Percentiles rank a stretch among this genome's conserved stretches.
phyloP scores from a whole-genome alignment of 1,284 basidiomycete genomes.

The Pseudozyma hubeiensis region DNA sequence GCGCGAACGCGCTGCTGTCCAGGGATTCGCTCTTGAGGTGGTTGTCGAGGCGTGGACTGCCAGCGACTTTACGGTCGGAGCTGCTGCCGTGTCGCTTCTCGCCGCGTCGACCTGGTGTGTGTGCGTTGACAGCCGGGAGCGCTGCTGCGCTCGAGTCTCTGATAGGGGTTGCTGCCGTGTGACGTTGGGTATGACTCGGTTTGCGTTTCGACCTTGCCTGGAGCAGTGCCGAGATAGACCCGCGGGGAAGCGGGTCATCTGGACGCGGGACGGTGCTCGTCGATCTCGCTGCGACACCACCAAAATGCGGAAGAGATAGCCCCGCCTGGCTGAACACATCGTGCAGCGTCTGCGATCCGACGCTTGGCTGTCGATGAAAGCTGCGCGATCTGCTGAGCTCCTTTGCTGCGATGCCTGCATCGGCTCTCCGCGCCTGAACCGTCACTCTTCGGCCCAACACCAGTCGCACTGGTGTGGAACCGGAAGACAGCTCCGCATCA shows the following conservation, averaged over 20 bases:
- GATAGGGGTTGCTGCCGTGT: conserved; percentile 7
- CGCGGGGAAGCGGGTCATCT: conserved; percentile 60
- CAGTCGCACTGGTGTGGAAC: conserved; percentile 23
- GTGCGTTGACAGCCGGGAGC: conserved; percentile 13
- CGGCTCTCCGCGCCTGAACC: conserved; percentile 9
- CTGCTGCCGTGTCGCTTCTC: conserved; percentile 41
- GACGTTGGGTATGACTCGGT: conserved; percentile 19
- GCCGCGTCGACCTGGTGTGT: conserved; percentile 53
- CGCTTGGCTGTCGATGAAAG: conserved; percentile 31
- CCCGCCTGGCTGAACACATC: conserved; percentile 49
- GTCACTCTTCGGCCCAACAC: conserved; percentile 40
- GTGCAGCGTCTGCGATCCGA: conserved; percentile 28
- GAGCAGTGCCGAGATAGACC: conserved; percentile 32
- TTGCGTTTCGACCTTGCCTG: conserved; percentile 43
- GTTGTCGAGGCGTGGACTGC: conserved; percentile 22
- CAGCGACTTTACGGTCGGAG: conserved; percentile 33
- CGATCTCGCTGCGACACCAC: conserved; percentile 11
- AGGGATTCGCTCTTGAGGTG: conserved; percentile 1
- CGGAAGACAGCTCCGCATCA: conserved; percentile 1
- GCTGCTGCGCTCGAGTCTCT: conserved; percentile 4
- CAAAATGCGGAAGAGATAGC: conserved; percentile 29
- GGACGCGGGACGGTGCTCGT: conserved; percentile 33
- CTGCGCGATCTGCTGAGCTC: conserved; percentile 36
- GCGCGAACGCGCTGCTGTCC: not conserved
- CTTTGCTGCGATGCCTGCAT: not conserved